A percentile compares a stretch with the other conserved stretches of the same genome.
phyloP scores from a whole-genome alignment of 2,329 filamentous ascomycete genomes.

The Fusarium aywerte region DNA sequence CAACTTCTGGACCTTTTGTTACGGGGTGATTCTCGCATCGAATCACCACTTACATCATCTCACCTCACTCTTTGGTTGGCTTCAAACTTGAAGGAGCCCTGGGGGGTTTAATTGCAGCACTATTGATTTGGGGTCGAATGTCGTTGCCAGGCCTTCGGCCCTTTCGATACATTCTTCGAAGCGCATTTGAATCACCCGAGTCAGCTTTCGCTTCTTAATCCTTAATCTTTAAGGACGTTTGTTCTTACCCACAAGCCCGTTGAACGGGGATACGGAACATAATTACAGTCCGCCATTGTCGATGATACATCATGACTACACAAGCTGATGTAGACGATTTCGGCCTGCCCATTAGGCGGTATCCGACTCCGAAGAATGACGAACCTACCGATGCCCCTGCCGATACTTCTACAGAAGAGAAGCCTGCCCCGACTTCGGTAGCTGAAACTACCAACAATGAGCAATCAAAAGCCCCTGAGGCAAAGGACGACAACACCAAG shows the following conservation, averaged over 20 bases:
- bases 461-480: conserved; percentile 1
- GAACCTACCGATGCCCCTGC: conserved; percentile 27
- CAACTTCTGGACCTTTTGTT: conserved; percentile 6
- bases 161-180: conserved; percentile 34
- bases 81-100: conserved; percentile 36
- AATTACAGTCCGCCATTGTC: conserved; percentile 8
- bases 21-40: conserved; percentile 10
- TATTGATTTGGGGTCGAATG: conserved; percentile 32
- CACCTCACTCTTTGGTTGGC: conserved; percentile 13
- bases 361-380: conserved; percentile 49
- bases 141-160: conserved; percentile 40
- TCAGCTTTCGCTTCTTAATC: not conserved
- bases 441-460: conserved; percentile 17
- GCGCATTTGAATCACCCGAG: conserved; percentile 41
- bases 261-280: conserved; percentile 15
- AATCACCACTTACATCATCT: conserved; percentile 30
- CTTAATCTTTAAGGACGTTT: conserved; percentile 1
- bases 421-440: conserved; percentile 1
- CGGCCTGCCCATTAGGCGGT: conserved; percentile 71
- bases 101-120: conserved; percentile 33
- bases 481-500: conserved; percentile 13
- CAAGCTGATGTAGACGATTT: conserved; percentile 73
- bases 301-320: conserved; percentile 41
- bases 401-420: conserved; percentile 27
- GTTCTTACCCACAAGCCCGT: conserved; percentile 2